Evolutionary conservation across 1,284 basidiomycete genomes (phyloP), one percentile per base, ranked within the genome.

Genomic region (Cutaneotrichosporon cavernicola): DNA sequence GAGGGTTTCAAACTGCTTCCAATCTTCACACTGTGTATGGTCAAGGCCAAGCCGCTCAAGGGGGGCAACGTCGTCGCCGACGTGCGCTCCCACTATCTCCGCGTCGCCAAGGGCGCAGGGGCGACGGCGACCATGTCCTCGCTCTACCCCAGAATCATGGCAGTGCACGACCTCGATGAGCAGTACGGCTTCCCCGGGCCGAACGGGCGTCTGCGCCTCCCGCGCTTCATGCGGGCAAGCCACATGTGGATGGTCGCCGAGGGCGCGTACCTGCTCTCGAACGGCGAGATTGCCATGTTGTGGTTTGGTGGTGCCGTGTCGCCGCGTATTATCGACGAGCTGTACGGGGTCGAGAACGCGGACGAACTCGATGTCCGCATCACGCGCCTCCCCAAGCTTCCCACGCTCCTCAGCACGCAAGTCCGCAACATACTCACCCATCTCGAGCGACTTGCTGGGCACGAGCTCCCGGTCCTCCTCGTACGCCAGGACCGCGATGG

Each of bases 401-500:
- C 87, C 1, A 92, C 91, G 0, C 85, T 85, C 7, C 82, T 99
- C 16, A 97, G 95, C 0, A 85, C 83, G 8, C 95, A 97, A 82
- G 85, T 95, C 3, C 87, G 88, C 62, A 92, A 92, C 76, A 88
- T 99, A 67, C 81, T 99, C 22, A 84, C 86, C 0, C 84, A 88
- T 69, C 88, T 92, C 56, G 84, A 86, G 60, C 86, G 88, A 67
- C 84, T 92, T 46, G 83, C 83, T 53, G 87, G 88, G 9, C 81
- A 85, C 18, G 78, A 84, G 2, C 71, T 87, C 50, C 91, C 89
- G 61, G 85, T 97, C 65, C 81, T 88, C 43, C 84, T 98, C 56
- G 91, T 92, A 0, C 86, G 97, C 16, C 97, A 99, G 78, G 93
- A 97, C 76, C 83, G 93, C 75, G 97, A 99, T 76, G 95, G 89